Conservation (phyloP, 2,329 filamentous ascomycete species). For the Phialophora expanda region DNA sequence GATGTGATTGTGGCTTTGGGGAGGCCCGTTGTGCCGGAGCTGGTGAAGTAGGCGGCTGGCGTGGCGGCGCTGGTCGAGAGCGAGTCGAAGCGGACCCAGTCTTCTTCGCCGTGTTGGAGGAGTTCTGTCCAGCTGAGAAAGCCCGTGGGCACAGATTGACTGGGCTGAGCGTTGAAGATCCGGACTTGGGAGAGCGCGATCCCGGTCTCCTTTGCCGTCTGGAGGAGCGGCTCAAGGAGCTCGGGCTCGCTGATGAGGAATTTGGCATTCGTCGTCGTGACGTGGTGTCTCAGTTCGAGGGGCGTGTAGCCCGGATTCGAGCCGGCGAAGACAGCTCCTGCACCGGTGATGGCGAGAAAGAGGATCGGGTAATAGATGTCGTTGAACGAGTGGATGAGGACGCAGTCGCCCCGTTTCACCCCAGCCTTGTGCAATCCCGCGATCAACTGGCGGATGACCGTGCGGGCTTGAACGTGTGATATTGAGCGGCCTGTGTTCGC, state of each 20-base stretch:
- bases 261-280: slow-evolving; percentile 51
- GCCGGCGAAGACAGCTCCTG: slow-evolving; percentile 57
- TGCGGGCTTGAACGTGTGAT: slow-evolving; percentile 24
- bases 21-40: slow-evolving; percentile 64
- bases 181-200: slow-evolving; percentile 18
- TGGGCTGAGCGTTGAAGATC: slow-evolving; percentile 22
- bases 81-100: slow-evolving; percentile 55
- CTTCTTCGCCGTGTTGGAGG: slow-evolving; percentile 37
- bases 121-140: slow-evolving; percentile 24
- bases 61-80: slow-evolving; percentile 48
- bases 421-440: slow-evolving; percentile 51
- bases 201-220: slow-evolving; percentile 13
- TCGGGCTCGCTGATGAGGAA: slow-evolving; percentile 53
- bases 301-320: slow-evolving; percentile 57
- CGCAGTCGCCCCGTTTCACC: slow-evolving; percentile 55
- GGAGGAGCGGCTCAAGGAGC: slow-evolving; percentile 19
- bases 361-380: slow-evolving; percentile 47
- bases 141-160: background rate
- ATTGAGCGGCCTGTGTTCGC: slow-evolving; percentile 48
- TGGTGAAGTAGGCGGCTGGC: slow-evolving; percentile 57
- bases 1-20: slow-evolving; percentile 65
- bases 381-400: slow-evolving; percentile 64
- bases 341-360: slow-evolving; percentile 51
- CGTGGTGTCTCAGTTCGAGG: slow-evolving; percentile 55
- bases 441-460: slow-evolving; percentile 55